Conservation (phyloP, 2,329 filamentous ascomycete genomes). For the Penicillium sp. region DNA sequence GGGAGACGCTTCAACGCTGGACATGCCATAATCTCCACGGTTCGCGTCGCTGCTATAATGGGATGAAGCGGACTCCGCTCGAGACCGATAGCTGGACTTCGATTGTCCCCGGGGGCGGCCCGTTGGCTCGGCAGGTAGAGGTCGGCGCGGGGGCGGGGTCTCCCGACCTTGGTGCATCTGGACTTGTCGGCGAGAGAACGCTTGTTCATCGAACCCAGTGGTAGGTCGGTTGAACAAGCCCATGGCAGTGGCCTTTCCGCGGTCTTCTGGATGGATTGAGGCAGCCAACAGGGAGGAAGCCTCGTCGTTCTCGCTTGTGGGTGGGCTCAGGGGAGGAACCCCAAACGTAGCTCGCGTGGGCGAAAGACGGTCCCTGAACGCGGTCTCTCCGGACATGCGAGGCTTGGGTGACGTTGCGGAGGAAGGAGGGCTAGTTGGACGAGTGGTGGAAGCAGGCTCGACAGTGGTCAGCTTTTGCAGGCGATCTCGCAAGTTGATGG, state of each 20-base stretch:
- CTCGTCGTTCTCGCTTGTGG: slow-evolving; percentile 71
- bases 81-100: slow-evolving; percentile 38
- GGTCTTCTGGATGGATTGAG: slow-evolving; percentile 69
- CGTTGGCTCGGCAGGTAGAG: slow-evolving; percentile 21
- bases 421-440: slow-evolving; percentile 44
- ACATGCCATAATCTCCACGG: slow-evolving; percentile 21
- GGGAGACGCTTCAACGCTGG: slow-evolving; percentile 33
- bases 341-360: slow-evolving; percentile 28
- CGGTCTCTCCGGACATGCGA: slow-evolving; percentile 36
- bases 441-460: slow-evolving; percentile 22
- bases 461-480: slow-evolving; percentile 35
- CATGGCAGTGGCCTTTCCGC: slow-evolving; percentile 75
- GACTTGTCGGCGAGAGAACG: slow-evolving; percentile 75
- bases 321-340: slow-evolving; percentile 61
- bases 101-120: slow-evolving; percentile 35
- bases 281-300: slow-evolving; percentile 57
- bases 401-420: slow-evolving; percentile 39
- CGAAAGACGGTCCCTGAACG: slow-evolving; percentile 30
- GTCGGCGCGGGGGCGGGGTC: slow-evolving; percentile 47
- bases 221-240: slow-evolving; percentile 68
- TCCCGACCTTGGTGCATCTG: slow-evolving; percentile 74
- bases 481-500: slow-evolving; percentile 61
- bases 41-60: slow-evolving; percentile 35
- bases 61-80: slow-evolving; percentile 39
- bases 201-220: slow-evolving; percentile 76